Conservation (phyloP, 2,329 filamentous ascomycete genomes). For the Stachybotrys elegans region DNA sequence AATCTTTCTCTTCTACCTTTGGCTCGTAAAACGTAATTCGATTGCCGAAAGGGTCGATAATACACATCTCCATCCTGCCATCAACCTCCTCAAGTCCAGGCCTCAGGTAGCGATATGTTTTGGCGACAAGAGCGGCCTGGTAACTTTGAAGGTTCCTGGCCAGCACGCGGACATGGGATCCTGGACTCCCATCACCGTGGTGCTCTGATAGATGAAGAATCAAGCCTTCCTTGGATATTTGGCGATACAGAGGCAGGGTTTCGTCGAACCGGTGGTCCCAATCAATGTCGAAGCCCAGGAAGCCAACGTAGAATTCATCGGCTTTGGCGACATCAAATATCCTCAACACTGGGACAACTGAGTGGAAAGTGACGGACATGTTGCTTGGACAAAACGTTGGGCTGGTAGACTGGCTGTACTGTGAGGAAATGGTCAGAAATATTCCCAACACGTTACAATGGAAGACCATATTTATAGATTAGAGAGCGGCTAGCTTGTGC, state of each 20-base stretch:
- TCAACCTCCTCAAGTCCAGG: slow-evolving; percentile 10
- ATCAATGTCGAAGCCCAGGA: slow-evolving; percentile 13
- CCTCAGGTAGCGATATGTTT: slow-evolving; percentile 12
- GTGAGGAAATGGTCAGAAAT: no score
- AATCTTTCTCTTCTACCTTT: no score
- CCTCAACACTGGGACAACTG: slow-evolving; percentile 11
- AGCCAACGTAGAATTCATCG: slow-evolving; percentile 14
- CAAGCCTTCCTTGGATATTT: slow-evolving; percentile 10
- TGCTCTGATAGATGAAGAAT: slow-evolving; percentile 14
- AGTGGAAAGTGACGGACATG: slow-evolving; percentile 8
- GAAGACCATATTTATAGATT: no score
- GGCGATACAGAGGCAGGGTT: slow-evolving; percentile 12
- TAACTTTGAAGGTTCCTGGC: slow-evolving; percentile 5
- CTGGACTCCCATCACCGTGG: slow-evolving; percentile 13
- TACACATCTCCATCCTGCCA: slow-evolving; percentile 6
- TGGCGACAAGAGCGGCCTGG: slow-evolving; percentile 10
- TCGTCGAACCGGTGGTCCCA: slow-evolving; percentile 15
- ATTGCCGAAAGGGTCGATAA: slow-evolving; percentile 14
- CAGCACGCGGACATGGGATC: slow-evolving; percentile 7
- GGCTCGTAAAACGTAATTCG: slow-evolving; percentile 10
- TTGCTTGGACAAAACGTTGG: no score
- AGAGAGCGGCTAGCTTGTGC: no score
- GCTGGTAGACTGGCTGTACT: no score
- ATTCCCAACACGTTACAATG: no score
- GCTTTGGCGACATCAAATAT: slow-evolving; percentile 15